Percentiles rank a stretch among this genome's conserved stretches.
Conservation (phyloP, 306 rosid genomes). For the Fragaria vesca region DNA sequence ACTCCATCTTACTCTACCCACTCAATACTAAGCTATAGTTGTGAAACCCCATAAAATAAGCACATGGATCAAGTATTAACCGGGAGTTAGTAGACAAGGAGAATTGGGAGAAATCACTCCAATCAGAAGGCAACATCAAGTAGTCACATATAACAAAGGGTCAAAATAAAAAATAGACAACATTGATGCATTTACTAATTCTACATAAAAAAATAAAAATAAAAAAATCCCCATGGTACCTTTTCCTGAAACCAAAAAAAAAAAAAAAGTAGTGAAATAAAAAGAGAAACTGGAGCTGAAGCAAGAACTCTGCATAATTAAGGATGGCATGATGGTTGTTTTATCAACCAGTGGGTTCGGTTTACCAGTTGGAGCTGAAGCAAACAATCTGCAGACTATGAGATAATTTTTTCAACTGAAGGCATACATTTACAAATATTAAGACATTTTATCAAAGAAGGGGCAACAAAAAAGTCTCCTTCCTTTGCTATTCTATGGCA, state of each 20-base stretch:
- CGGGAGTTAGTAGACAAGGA: background rate
- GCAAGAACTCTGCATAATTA: background rate
- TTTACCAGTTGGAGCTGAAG: background rate
- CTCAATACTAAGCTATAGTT: background rate
- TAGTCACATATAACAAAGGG: background rate
- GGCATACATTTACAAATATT: background rate
- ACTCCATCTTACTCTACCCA: background rate
- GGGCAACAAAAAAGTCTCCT: background rate
- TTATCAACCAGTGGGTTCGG: background rate
- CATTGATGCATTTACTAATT: background rate
- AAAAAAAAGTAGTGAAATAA: background rate
- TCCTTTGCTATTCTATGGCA: background rate
- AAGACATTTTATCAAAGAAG: too few species aligned
- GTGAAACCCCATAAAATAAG: background rate
- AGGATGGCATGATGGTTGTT: background rate
- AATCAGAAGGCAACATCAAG: background rate
- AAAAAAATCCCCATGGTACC: background rate
- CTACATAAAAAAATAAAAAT: conserved; percentile 20
- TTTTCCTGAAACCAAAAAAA: background rate
- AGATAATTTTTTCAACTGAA: too few species aligned
- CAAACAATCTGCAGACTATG: background rate
- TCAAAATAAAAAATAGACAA: background rate
- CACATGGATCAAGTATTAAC: background rate
- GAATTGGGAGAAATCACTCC: background rate
- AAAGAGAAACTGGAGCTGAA: background rate